Conservation (phyloP, 2,329 filamentous ascomycete genomes). For the Rhinocladiella similis region DNA sequence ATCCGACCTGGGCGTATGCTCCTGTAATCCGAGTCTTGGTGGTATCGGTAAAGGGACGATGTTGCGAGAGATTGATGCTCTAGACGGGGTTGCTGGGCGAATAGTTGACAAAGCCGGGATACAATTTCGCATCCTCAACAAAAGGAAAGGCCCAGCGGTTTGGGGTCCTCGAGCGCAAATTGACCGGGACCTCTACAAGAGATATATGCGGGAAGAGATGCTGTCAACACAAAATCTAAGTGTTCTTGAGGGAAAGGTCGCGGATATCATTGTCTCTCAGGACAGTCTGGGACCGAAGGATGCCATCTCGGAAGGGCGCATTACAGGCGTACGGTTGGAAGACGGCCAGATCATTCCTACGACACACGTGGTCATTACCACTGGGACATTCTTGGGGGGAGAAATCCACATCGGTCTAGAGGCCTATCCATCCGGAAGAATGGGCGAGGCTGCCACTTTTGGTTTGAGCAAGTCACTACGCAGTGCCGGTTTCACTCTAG, state of each 20-base stretch:
- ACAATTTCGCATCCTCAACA: constrained; percentile 89
- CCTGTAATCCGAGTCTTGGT: constrained; percentile 94
- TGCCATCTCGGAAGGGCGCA: constrained; percentile 63
- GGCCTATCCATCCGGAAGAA: constrained; percentile 79
- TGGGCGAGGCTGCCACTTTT: constrained; percentile 91
- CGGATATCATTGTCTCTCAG: constrained; percentile 78
- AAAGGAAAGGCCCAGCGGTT: constrained; percentile 87
- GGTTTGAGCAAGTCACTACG: constrained; percentile 87
- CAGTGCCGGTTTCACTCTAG: constrained; percentile 85
- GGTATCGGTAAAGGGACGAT: constrained; percentile 99
- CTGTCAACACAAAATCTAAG: constrained; percentile 73
- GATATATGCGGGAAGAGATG: constrained; percentile 87
- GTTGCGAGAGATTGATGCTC: constrained; percentile 88
- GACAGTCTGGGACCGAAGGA: constrained; percentile 45
- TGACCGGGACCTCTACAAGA: constrained; percentile 84
- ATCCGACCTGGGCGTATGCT: constrained; percentile 90
- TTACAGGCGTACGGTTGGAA: constrained; percentile 82
- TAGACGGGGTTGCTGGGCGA: constrained; percentile 84
- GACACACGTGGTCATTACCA: constrained; percentile 86
- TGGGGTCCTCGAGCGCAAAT: constrained; percentile 98
- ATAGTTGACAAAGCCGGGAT: constrained; percentile 92
- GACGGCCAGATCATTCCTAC: constrained; percentile 82
- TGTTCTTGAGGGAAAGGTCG: constrained; percentile 82
- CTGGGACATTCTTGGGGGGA: constrained; percentile 89
- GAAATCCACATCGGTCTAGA: constrained; percentile 95